These are phyloP conservation scores for Actinidia polygama DNA, from an alignment of 179 eudicot species.

Conservation along the genomic window DNA sequence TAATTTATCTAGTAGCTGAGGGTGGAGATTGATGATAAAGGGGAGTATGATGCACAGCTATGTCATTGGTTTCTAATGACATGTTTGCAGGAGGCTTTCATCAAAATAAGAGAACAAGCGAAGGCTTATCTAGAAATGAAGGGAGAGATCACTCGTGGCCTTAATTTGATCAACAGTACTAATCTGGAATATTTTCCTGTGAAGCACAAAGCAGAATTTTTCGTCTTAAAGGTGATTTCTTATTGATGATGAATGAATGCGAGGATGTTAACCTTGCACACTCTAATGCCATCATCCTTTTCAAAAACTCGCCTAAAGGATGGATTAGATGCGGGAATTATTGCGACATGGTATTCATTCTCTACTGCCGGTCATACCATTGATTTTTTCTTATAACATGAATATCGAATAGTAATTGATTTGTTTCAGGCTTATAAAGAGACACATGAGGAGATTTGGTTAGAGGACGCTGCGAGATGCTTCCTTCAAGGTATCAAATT, in stretches of 20 bases:
- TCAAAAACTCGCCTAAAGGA: slow-evolving; percentile 90
- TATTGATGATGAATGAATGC: slow-evolving; percentile 81
- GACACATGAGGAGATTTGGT: slow-evolving; percentile 92
- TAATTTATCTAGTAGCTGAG: not conserved
- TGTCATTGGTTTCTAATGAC: not conserved
- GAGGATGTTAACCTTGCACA: slow-evolving; percentile 93
- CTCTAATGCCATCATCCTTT: slow-evolving; percentile 82
- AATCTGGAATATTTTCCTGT: slow-evolving; percentile 89
- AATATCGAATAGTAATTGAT: not conserved
- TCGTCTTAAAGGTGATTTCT: slow-evolving; percentile 90
- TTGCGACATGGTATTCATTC: slow-evolving; percentile 81
- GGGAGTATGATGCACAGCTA: not conserved
- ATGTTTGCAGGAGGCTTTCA: slow-evolving; percentile 86
- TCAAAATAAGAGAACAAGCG: slow-evolving; percentile 96
- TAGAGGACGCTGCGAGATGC: slow-evolving; percentile 97
- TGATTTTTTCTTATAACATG: not conserved
- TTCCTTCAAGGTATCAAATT: slow-evolving; percentile 96
- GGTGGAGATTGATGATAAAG: not conserved
- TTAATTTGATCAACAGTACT: slow-evolving; percentile 81
- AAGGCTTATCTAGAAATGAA: slow-evolving; percentile 96
- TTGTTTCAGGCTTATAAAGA: slow-evolving; percentile 82
- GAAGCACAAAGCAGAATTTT: slow-evolving; percentile 96
- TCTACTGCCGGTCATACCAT: slow-evolving; percentile 13
- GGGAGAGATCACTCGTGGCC: slow-evolving; percentile 80
- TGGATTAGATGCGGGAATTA: slow-evolving; percentile 99